Evolutionary conservation across 306 rosid genomes (phyloP).

Genomic region (Fragaria ananassa): DNA sequence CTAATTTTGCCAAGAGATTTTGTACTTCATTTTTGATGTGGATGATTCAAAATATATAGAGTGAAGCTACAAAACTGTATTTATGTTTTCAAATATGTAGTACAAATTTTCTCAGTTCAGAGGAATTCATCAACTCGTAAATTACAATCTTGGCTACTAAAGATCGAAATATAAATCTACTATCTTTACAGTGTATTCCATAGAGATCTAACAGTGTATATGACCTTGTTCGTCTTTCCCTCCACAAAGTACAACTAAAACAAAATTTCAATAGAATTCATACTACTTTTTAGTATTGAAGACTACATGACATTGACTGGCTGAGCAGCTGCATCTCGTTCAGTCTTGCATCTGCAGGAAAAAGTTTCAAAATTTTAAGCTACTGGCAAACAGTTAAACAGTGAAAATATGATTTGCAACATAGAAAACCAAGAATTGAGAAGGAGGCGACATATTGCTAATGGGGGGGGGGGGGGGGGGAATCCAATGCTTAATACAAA

Average conservation of each 20-base stretch:
- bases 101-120: constrained; percentile 8
- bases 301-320: constrained; percentile 58
- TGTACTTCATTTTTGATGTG: not conserved
- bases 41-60: not conserved
- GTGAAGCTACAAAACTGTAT: not conserved
- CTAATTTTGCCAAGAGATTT: not conserved
- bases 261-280: constrained; percentile 29
- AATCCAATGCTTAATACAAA: too few species aligned
- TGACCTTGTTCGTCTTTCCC: constrained; percentile 15
- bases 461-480: too few species aligned
- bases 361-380: constrained; percentile 15
- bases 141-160: constrained; percentile 33
- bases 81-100: not conserved
- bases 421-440: not conserved
- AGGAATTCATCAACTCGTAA: constrained; percentile 16
- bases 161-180: not conserved
- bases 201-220: constrained; percentile 28
- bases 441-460: not conserved
- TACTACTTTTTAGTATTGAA: constrained; percentile 18
- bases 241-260: constrained; percentile 30
- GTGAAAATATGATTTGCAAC: not conserved
- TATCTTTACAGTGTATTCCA: constrained; percentile 11
- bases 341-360: constrained; percentile 75
- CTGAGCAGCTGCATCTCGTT: constrained; percentile 48
- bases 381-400: not conserved